A percentile compares a stretch with the other conserved stretches of the same genome.
phyloP scores from a whole-genome alignment of 1,139 yeast species.

The Diutina scorzettiae region DNA sequence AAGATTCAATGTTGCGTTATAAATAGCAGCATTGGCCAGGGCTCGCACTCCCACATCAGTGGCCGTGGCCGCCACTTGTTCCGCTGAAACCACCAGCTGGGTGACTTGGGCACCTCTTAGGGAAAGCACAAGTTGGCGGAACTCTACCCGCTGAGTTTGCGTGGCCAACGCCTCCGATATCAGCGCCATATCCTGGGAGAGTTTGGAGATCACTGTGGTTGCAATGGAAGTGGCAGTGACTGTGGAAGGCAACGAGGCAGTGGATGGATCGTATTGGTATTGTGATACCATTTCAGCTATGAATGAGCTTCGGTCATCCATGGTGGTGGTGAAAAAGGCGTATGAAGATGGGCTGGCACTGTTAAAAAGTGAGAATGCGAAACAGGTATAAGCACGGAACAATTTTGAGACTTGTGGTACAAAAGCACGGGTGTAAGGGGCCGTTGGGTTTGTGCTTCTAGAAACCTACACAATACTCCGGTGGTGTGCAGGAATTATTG shows the following conservation, averaged over 20 bases:
- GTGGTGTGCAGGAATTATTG: no score
- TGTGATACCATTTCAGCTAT: neutral
- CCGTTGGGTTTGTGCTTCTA: no score
- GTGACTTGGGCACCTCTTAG: constrained; percentile 27
- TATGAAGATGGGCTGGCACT: no score
- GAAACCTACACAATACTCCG: no score
- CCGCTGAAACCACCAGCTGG: constrained; percentile 19
- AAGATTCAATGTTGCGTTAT: constrained; percentile 21
- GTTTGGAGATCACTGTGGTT: neutral
- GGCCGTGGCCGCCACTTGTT: constrained; percentile 27
- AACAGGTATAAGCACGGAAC: no score
- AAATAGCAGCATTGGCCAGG: constrained; percentile 21
- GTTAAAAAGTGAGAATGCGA: no score
- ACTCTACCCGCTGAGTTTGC: neutral
- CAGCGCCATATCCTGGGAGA: neutral
- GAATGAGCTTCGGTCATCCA: no score
- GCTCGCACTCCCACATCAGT: constrained; percentile 18
- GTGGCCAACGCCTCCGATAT: neutral
- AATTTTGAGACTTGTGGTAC: no score
- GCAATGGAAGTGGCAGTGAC: constrained; percentile 1
- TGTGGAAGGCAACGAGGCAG: neutral
- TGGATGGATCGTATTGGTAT: neutral
- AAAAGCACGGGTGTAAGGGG: no score
- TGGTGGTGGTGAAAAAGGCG: no score
- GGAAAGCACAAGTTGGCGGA: neutral